A percentile compares a stretch with the other conserved stretches of the same genome.
Evolutionary conservation across 345 rosid species (phyloP).

Genomic region (Cardamine chenopodiifolia): DNA sequence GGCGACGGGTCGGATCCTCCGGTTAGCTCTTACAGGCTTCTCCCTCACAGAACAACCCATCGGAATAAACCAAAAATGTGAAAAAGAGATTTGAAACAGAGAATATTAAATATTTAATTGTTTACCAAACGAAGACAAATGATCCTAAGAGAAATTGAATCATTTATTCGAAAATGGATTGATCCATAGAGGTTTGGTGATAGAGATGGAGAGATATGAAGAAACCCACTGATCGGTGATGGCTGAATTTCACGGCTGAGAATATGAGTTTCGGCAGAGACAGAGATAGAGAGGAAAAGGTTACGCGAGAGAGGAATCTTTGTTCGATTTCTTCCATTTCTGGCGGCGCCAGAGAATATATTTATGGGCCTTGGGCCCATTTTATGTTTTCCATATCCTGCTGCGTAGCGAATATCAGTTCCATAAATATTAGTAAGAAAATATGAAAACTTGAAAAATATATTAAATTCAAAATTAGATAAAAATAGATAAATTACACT

Average conservation of each 20-base stretch:
- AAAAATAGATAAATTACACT: no score
- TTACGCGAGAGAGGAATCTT: conserved; percentile 13
- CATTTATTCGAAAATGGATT: not conserved
- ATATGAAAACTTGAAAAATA: no score
- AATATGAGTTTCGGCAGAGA: conserved; percentile 27
- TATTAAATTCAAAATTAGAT: no score
- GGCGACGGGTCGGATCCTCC: conserved; percentile 49
- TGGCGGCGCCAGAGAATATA: conserved; percentile 30
- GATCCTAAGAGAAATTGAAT: conserved; percentile 9
- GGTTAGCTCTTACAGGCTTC: conserved; percentile 54
- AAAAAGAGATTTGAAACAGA: not conserved
- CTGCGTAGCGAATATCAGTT: no score
- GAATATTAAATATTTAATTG: not conserved
- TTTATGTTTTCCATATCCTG: no score
- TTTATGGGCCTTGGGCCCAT: conserved; percentile 27
- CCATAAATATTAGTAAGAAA: no score
- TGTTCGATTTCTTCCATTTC: conserved; percentile 26
- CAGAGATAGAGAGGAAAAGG: conserved; percentile 5
- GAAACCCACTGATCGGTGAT: conserved; percentile 38
- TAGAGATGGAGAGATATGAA: not conserved
- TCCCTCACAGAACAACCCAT: conserved; percentile 76
- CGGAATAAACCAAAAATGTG: not conserved
- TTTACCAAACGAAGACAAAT: not conserved
- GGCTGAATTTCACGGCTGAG: conserved; percentile 22
- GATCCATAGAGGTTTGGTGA: not conserved